Conservation (phyloP, 2,329 filamentous ascomycete genomes). For the Trichoderma aggressivum region DNA sequence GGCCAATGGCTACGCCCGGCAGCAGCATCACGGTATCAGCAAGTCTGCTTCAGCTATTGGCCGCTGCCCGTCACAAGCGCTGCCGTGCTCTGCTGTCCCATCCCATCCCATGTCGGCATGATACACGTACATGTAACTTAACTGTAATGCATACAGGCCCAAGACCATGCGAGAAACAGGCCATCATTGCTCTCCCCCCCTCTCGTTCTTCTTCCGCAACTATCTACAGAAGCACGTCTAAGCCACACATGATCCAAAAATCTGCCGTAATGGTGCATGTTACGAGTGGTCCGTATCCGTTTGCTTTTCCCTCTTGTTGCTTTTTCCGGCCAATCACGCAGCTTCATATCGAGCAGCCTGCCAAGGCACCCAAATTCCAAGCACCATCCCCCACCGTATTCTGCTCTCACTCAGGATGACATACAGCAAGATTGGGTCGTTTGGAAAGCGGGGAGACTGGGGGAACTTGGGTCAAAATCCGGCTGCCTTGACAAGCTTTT, state of each 20-base stretch:
- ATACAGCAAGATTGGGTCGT: not conserved
- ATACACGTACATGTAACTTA: not conserved
- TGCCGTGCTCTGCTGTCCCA: not conserved
- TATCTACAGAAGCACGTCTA: not conserved
- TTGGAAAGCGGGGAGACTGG: slow-evolving; percentile 3
- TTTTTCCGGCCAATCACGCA: not conserved
- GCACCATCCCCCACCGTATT: not conserved
- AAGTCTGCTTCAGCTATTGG: not conserved
- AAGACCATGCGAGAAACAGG: slow-evolving; percentile 3
- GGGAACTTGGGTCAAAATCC: slow-evolving; percentile 7
- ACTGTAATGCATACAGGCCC: slow-evolving; percentile 9
- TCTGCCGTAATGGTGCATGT: not conserved
- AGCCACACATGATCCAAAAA: not conserved
- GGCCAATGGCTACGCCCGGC: not conserved
- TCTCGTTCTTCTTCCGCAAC: not conserved
- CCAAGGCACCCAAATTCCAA: slow-evolving; percentile 17
- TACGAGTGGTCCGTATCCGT: not conserved
- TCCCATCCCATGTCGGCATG: not conserved
- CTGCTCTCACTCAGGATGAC: not conserved
- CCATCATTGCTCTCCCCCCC: not conserved
- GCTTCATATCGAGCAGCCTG: slow-evolving; percentile 16
- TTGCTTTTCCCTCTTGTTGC: not conserved
- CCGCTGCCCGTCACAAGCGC: not conserved
- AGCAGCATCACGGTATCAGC: not conserved
- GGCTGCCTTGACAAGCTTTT: slow-evolving; percentile 8